Evolutionary conservation across 1,139 yeast species (phyloP), one percentile per base, ranked within the genome.

Genomic region (Eremothecium coryli): DNA sequence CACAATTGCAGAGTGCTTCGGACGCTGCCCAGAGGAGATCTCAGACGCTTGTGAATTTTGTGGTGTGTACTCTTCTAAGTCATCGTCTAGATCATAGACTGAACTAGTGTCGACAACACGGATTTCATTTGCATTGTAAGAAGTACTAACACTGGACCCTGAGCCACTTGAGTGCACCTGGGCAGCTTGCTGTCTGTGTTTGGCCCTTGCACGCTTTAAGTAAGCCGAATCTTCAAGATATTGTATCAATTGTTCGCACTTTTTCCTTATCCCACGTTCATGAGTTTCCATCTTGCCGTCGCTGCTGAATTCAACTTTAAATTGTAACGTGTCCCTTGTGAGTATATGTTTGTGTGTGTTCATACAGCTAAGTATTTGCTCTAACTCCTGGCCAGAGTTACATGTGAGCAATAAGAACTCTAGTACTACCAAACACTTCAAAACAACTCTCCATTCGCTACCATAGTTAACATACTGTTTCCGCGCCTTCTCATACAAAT

Each of bases 401-500:
- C 50, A 53, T 31, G 54, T 56, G 35, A 57, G 37, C 31, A 60
- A 28, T 24, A 61, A 24, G 33, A 43, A 54, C 35, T 60, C 62
- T n/a, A 59, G 20, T n/a, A 60, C 56, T 16, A 49, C 49, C 21
- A 60, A 37, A 41, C 64, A 58, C 39, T 61, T 61, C 36, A 55
- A 42, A 5, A 61, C 56, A 6, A 60, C 62, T 24, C 64, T 44
- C 63, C 64, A 61, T 38, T 60, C 65, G 9, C 48, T 39, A 5
- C 65, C 65, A 30, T 55, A 54, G 38, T 61, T 61, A 17, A 61
- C 58, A 35, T 58, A 61, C 29, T 60, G 61, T 35, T 59, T 58
- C 32, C 61, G 45, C 4, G 64, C 64, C 45, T 50, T 54, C 36
- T 56, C 56, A 40, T 60, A 61, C n/a, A 58, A 34, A 30, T 52